Conservation (phyloP, 805 yeast species). For the Sugiyamaella americana region DNA sequence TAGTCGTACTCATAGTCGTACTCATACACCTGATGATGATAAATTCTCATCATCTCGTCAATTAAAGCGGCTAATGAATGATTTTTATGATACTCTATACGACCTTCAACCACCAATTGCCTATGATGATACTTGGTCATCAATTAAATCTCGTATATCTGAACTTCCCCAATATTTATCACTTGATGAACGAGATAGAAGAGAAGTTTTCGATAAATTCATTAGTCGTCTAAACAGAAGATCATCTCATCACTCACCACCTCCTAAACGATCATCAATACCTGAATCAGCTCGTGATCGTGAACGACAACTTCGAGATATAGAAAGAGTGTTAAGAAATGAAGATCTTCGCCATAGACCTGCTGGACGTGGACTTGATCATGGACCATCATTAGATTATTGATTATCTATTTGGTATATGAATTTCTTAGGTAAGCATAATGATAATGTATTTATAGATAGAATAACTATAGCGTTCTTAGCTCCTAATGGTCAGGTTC, state of each 20-base stretch:
- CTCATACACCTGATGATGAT: background rate
- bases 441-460: too few relatives aligned
- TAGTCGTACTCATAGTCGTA: background rate
- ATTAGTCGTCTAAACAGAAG: background rate
- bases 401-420: background rate
- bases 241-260: background rate
- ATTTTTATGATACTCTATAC: background rate
- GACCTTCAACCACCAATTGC: background rate
- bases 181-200: background rate
- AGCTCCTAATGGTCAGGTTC: too few relatives aligned
- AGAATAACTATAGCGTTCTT: too few relatives aligned
- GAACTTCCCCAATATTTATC: background rate
- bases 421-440: too few relatives aligned
- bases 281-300: constrained; percentile 6
- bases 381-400: constrained; percentile 19
- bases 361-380: constrained; percentile 14
- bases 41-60: background rate
- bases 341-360: constrained; percentile 2
- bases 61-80: background rate
- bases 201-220: background rate
- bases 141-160: background rate
- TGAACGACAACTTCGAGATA: constrained; percentile 1
- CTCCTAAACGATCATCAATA: constrained; percentile 3
- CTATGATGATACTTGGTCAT: background rate
- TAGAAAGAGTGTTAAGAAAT: constrained; percentile 4